Evolutionary conservation across 2,329 filamentous ascomycete genomes (phyloP).

Genomic region (Gaeumannomyces sp.): DNA sequence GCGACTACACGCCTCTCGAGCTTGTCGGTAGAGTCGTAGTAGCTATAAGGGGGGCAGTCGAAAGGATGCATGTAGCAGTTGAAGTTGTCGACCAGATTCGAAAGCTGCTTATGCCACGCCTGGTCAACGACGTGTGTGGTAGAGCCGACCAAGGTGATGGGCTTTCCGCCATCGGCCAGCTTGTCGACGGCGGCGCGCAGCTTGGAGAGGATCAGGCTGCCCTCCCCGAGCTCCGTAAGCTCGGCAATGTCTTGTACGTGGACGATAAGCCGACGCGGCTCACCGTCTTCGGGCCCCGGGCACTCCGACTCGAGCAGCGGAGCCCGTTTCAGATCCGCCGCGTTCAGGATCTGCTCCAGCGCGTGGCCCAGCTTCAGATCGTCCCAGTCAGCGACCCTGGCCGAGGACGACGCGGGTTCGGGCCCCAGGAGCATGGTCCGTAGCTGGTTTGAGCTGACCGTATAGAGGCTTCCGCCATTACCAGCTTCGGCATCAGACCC

Average conservation of each 20-base stretch:
- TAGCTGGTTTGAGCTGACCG: background rate
- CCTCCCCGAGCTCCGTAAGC: slow-evolving; percentile 62
- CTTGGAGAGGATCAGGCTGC: slow-evolving; percentile 61
- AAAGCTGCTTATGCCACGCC: slow-evolving; percentile 22
- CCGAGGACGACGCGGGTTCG: background rate
- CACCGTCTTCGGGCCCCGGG: slow-evolving; percentile 9
- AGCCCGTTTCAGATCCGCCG: slow-evolving; percentile 33
- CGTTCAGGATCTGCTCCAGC: slow-evolving; percentile 49
- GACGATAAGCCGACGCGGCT: slow-evolving; percentile 54
- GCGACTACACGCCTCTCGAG: background rate
- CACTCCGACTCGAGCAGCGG: slow-evolving; percentile 14
- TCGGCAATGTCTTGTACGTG: slow-evolving; percentile 79
- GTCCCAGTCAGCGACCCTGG: slow-evolving; percentile 40
- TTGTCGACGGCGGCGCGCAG: slow-evolving; percentile 67
- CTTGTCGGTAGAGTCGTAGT: slow-evolving; percentile 12
- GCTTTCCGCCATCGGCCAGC: slow-evolving; percentile 63
- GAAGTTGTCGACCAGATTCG: slow-evolving; percentile 18
- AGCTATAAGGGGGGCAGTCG: slow-evolving; percentile 11
- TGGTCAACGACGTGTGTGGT: slow-evolving; percentile 44
- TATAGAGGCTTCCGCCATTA: background rate
- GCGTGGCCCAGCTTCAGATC: slow-evolving; percentile 54
- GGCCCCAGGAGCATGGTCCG: background rate
- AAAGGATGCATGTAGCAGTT: background rate
- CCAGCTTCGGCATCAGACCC: background rate
- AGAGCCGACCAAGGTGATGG: slow-evolving; percentile 69